Evolutionary conservation across 2,329 filamentous ascomycete genomes (phyloP).

Genomic region (Aspergillus ustus): DNA sequence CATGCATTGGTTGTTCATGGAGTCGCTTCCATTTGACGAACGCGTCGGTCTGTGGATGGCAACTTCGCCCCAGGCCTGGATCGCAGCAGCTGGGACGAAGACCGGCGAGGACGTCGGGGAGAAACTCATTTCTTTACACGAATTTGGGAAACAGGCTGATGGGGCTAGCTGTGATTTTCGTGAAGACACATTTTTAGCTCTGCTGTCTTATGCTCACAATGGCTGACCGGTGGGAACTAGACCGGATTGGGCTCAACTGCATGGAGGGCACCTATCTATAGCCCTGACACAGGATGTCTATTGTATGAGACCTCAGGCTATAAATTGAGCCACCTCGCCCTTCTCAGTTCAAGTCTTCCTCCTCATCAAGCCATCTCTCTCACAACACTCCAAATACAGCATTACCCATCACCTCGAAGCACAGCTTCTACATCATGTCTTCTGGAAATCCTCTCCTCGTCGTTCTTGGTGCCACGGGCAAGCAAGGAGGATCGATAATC

Average conservation of each 20-base stretch:
- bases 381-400: not conserved
- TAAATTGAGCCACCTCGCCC: not conserved
- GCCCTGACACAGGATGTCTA: not conserved
- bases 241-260: not conserved
- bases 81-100: not conserved
- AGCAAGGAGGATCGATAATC: slow-evolving; percentile 31
- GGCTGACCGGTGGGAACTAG: slow-evolving; percentile 11
- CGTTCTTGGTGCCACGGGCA: slow-evolving; percentile 40
- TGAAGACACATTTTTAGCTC: not conserved
- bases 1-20: slow-evolving; percentile 10
- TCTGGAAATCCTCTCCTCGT: slow-evolving; percentile 32
- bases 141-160: slow-evolving; percentile 3
- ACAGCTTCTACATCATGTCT: slow-evolving; percentile 9
- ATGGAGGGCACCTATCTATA: not conserved
- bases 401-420: not conserved
- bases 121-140: slow-evolving; percentile 6
- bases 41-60: slow-evolving; percentile 9
- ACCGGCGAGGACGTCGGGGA: slow-evolving; percentile 9
- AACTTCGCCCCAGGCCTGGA: slow-evolving; percentile 11
- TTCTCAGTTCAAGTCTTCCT: not conserved
- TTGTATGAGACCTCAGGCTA: not conserved
- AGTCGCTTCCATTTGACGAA: slow-evolving; percentile 11
- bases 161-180: not conserved
- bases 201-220: slow-evolving; percentile 2
- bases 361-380: not conserved